These are phyloP conservation scores for Alternaria rosae DNA, from an alignment of 2,329 filamentous ascomycete genomes.

Conservation along the genomic window DNA sequence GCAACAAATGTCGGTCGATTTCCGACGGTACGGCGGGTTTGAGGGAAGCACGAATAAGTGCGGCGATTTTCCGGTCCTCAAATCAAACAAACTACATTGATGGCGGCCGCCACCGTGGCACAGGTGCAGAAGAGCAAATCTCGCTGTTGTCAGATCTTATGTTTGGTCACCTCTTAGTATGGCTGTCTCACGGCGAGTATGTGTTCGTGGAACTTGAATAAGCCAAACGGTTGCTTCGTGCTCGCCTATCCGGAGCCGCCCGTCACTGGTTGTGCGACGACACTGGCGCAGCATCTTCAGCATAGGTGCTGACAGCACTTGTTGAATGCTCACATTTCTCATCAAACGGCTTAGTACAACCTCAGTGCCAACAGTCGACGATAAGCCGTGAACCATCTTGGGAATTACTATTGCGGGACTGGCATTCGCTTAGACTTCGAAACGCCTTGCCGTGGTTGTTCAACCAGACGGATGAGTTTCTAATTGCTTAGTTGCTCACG, in stretches of 20 bases:
- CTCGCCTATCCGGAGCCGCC: conserved; percentile 13
- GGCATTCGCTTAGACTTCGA: background rate
- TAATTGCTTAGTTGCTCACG: conserved; percentile 18
- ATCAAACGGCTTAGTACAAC: background rate
- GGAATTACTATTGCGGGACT: background rate
- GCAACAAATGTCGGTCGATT: background rate
- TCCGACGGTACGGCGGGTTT: conserved; percentile 2
- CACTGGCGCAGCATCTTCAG: background rate
- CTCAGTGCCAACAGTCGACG: background rate
- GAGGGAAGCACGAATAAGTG: conserved; percentile 5
- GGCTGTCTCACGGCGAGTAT: conserved; percentile 18
- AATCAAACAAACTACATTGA: conserved; percentile 12
- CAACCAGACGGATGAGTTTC: conserved; percentile 5
- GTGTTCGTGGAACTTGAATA: conserved; percentile 24
- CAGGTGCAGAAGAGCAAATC: conserved; percentile 1
- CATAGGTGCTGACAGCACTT: background rate
- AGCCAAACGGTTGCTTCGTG: conserved; percentile 11
- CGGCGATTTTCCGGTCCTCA: background rate
- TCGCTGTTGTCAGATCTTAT: background rate
- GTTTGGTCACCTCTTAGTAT: conserved; percentile 9
- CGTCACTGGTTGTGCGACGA: conserved; percentile 9
- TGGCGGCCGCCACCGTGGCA: background rate
- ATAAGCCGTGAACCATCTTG: background rate
- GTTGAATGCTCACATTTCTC: background rate
- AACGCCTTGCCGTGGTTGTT: background rate